Evolutionary conservation across 306 rosid genomes (phyloP).

Genomic region (Pyrus bretschneideri): DNA sequence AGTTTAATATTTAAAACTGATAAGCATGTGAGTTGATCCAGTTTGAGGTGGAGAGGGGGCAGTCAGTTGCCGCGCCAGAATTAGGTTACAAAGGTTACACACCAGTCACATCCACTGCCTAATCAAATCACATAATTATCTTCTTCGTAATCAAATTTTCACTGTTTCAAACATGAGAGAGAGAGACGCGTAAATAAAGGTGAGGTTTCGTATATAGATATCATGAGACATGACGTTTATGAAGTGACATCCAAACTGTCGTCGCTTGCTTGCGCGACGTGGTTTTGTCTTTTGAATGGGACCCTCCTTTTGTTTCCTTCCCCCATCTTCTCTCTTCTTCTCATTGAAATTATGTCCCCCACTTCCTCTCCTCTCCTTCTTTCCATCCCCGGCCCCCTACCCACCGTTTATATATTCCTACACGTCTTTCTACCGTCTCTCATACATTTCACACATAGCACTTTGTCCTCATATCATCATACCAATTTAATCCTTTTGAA

Average conservation of each 20-base stretch:
- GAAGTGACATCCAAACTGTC: slow-evolving; percentile 26
- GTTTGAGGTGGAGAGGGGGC: not conserved
- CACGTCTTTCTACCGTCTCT: not conserved
- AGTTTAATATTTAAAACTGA: not conserved
- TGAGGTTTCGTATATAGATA: not conserved
- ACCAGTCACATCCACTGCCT: slow-evolving; percentile 6
- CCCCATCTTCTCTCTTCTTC: not conserved
- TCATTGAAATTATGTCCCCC: not conserved
- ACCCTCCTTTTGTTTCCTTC: slow-evolving; percentile 22
- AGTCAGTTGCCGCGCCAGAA: not conserved
- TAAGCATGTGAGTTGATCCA: not conserved
- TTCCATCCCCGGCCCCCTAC: slow-evolving; percentile 1
- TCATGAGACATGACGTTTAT: slow-evolving; percentile 13
- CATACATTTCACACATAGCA: not conserved
- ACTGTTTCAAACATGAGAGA: not conserved
- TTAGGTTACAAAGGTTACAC: slow-evolving; percentile 10
- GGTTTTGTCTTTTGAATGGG: slow-evolving; percentile 19
- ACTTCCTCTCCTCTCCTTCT: not conserved
- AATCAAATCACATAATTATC: not conserved
- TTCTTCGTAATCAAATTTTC: not conserved
- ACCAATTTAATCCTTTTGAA: not conserved
- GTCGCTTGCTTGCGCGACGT: slow-evolving; percentile 13
- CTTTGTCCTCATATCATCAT: not conserved
- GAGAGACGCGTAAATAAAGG: not conserved
- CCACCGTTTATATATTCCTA: not conserved